Base-by-base conservation (phyloP, 2,329 filamentous ascomycete genomes). In the Metarhizium brunneum region DNA sequence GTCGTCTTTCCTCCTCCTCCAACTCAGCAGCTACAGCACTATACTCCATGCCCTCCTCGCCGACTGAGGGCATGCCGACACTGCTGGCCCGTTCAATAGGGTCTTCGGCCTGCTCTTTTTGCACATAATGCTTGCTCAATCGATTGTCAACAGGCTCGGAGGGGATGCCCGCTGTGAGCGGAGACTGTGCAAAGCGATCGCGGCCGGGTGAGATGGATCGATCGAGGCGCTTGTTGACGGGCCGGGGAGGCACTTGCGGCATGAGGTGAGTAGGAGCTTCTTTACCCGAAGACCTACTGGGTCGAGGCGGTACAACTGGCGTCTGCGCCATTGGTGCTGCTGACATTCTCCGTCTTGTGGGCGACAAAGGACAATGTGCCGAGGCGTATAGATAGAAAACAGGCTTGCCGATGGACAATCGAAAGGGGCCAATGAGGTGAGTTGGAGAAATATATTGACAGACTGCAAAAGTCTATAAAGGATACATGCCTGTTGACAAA, bases 11-110 rank as follows among this genome's bases (percentile, higher is more conserved):
- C 35, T 61, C 62, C 20, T 60, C 57, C 50, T 62, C 54, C 52
- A 65, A 54, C 59, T 80, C 78, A n/a, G 77, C 74, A 38, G 76
- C 65, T 38, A 79, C 68, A 25, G 69, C 86, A 53, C 83, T 89
- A 72, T 96, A 96, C 73, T 96, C 92, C 62, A 79, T 84, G 59
- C 92, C 92, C 73, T 96, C 92, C 68, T 96, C 86, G 56, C 92
- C 92, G 55, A 96, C 80, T 1, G 88, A 88, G 16, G 92, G 92
- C 67, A 96, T 81, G 38, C 83, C 82, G 56, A 96, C 89, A 66
- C 89, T 95, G 51, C 84, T 82, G 40, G 88, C 83, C 52, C 90
- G 87, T 47, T 79, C 73, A 60, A 79, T 68, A 43, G 73, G 70
- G 47, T 79, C 74, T 52, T 66, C 69, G 60, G 69, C 65, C 61